Evolutionary conservation across 2,329 filamentous ascomycete genomes (phyloP), one percentile per base, ranked within the genome.

Genomic region (Sporothrix mexicana): DNA sequence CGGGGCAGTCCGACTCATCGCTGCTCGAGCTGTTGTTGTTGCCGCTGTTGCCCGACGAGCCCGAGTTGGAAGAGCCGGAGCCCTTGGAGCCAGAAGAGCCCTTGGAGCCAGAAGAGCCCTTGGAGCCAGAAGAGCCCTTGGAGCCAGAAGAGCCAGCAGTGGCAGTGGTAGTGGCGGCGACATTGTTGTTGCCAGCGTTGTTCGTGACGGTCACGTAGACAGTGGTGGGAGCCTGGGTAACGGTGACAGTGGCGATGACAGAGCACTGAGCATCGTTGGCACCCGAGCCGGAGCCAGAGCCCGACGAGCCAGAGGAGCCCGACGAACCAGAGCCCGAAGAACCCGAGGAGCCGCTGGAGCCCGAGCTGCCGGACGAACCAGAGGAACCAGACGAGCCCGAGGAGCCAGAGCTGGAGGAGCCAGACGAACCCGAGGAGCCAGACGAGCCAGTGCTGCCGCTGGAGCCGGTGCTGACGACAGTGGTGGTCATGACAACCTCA

Each of bases 211-310:
- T 72, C 9, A 72, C 70, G 49, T 70, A 74, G 57, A 73, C 72
- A 15, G 72, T 73, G n/a, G 64, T 59, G n/a, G 72, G 69, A 1
- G 69, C 55, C 69, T 73, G 72, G 7, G 72, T 73, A 36, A 73
- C 72, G 9, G 72, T 73, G 47, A 73, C 72, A 3, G 72, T 73
- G 3, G 68, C 47, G 9, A 66, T 41, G 25, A 43, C 69, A 10
- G 59, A 57, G 64, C 72, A 73, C 45, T 45, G 51, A 15, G 49
- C 70, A 43, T 72, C 49, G 13, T 64, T 66, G 23, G n/a, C 10
- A 17, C 45, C 67, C 7, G 55, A 41, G 45, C 66, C 55, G 1
- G 55, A 67, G 23, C 10, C 57, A 2, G 53, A 20, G 25, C 49
- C 49, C 15, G 64, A 62, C 1, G 55, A 67, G 30, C 70, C 17